Base-by-base conservation (phyloP, 179 eudicot genomes). In the Silene vulgaris region DNA sequence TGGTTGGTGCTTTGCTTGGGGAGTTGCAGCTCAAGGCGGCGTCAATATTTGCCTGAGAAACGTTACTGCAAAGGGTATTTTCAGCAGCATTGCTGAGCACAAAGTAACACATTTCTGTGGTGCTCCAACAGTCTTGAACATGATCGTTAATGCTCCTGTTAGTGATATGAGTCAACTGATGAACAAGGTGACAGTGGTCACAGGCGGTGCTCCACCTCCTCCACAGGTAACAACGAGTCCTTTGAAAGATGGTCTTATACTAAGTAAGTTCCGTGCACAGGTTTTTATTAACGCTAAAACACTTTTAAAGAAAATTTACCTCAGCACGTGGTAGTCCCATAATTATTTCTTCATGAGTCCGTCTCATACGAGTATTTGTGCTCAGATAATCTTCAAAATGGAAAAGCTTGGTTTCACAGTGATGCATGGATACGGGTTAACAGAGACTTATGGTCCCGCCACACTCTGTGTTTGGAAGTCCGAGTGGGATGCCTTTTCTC, bases 1-100 rank as follows among this genome's bases (percentile, higher is more conserved):
- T 69, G 96, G 91, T 19, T 90, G 97, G 97, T 92, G 96, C 81
- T 82, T 92, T 45, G 80, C 88, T 8, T 92, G 97, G 96, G 97
- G 84, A 13, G 68, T 89, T 61, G 96, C 97, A 5, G 97, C 90
- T 16, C 85, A 86, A 68, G 97, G 96, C 9, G 96, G 97, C 20
- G 85, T 89, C 17, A 92, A 88, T 69, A 65, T 92, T 54, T 92
- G 97, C 85, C 77, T 92, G 1, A 81, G 97, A 78, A 79, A 61
- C 37, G 87, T 89, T 77, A 70, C 89, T 6, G 81, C 93, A 54
- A 77, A 81, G 82, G 90, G 79, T 1, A 84, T 90, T 32, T 92
- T 90, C 64, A 80, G 84, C 30, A 61, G 43, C 66, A 86, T 92
- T 59, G 67, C 45, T 8, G 75, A 75, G 71, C 76, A 89, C 81